A percentile compares a stretch with the other conserved stretches of the same genome.
Evolutionary conservation across 1,284 basidiomycete genomes (phyloP).

Genomic region (Limonomyces culmigenus): DNA sequence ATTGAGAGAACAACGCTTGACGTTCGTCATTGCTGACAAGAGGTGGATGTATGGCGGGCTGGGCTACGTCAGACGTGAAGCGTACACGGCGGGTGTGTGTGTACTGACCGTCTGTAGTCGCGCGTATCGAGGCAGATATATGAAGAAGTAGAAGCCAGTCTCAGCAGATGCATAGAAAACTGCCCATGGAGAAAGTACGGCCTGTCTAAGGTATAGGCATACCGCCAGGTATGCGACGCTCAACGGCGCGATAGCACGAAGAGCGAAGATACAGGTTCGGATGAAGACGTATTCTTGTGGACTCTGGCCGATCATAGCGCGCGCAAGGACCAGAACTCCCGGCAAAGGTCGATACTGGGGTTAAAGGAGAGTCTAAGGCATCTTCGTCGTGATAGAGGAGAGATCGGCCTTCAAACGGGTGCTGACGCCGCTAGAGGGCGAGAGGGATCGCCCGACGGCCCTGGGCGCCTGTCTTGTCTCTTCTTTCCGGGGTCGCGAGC

Average conservation of each 20-base stretch:
- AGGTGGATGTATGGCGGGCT: conserved; percentile 24
- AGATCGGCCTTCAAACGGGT: too few species aligned
- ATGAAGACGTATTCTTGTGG: conserved; percentile 38
- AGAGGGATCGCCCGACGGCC: too few species aligned
- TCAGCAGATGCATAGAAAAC: conserved; percentile 23
- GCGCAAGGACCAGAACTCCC: too few species aligned
- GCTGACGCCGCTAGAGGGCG: too few species aligned
- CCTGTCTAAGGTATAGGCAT: conserved; percentile 12
- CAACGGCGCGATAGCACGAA: conserved; percentile 31
- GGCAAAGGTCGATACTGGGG: too few species aligned
- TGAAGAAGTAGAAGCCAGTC: conserved; percentile 26
- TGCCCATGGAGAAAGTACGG: conserved; percentile 16
- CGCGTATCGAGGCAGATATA: conserved; percentile 28
- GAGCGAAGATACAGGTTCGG: conserved; percentile 22
- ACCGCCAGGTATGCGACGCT: conserved; percentile 23
- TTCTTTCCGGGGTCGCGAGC: neutral
- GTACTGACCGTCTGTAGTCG: conserved; percentile 33
- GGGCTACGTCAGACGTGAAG: too few species aligned
- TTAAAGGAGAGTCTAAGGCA: too few species aligned
- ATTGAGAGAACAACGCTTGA: conserved; percentile 29
- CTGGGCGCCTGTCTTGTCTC: neutral
- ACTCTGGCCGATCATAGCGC: too few species aligned
- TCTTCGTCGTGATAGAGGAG: too few species aligned
- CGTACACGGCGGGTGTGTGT: too few species aligned
- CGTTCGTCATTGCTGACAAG: conserved; percentile 25